Evolutionary conservation across 805 yeast genomes (phyloP).

Genomic region (Candida yuanshanica): DNA sequence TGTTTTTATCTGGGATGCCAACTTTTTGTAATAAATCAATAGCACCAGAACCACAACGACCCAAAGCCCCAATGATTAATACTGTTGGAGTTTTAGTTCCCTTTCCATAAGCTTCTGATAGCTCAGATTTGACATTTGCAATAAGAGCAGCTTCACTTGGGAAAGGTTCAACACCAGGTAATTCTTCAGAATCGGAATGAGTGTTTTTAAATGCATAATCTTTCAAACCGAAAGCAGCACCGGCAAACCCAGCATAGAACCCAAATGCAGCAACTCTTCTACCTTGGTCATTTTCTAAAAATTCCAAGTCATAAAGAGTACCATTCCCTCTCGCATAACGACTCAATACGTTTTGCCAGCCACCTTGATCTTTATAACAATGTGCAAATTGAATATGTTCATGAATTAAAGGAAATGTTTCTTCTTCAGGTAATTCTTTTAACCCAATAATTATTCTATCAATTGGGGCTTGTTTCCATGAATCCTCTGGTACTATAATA

Average conservation of each 20-base stretch:
- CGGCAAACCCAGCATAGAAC: slow-evolving; percentile 99
- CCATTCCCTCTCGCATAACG: slow-evolving; percentile 94
- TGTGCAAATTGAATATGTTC: slow-evolving; percentile 99
- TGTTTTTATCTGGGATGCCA: slow-evolving; percentile 83
- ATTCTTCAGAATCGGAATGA: slow-evolving; percentile 57
- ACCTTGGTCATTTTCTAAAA: slow-evolving; percentile 88
- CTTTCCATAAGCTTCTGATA: slow-evolving; percentile 51
- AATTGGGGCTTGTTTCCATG: slow-evolving; percentile 89
- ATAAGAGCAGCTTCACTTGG: slow-evolving; percentile 73
- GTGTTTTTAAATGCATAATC: slow-evolving; percentile 93
- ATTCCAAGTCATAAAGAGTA: slow-evolving; percentile 86
- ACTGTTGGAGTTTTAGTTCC: slow-evolving; percentile 71
- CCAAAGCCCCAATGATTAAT: slow-evolving; percentile 92
- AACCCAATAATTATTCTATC: slow-evolving; percentile 89
- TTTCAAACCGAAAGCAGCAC: slow-evolving; percentile 92
- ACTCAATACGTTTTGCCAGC: slow-evolving; percentile 87
- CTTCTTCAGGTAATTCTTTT: slow-evolving; percentile 91
- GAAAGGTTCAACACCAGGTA: slow-evolving; percentile 79
- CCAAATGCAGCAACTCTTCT: slow-evolving; percentile 99
- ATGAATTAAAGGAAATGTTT: slow-evolving; percentile 85
- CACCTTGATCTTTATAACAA: slow-evolving; percentile 95
- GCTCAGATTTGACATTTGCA: slow-evolving; percentile 57
- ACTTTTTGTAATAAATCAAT: slow-evolving; percentile 71
- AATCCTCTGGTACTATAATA: slow-evolving; percentile 82
- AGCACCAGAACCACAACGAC: slow-evolving; percentile 99